These are phyloP conservation scores for Picea engelmannii DNA, from an alignment of 83 land plant species.

Conservation along the genomic window DNA sequence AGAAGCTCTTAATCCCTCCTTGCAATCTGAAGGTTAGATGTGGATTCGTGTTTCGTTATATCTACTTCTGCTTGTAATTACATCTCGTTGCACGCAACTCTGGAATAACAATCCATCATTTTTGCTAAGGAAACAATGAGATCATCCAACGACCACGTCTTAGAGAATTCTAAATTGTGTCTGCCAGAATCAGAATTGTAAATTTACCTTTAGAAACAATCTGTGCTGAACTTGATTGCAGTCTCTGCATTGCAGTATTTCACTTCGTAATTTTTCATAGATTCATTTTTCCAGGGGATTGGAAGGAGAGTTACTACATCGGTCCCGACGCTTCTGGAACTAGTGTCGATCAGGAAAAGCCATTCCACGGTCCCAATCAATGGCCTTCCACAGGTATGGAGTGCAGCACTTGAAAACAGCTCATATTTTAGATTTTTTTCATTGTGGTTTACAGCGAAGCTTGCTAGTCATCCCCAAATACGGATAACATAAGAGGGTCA, in stretches of 20 bases:
- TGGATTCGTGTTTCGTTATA: background rate
- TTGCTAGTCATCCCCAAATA: too few relatives aligned
- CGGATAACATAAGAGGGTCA: too few relatives aligned
- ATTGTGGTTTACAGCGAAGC: too few relatives aligned
- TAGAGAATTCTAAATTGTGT: background rate
- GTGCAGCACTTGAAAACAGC: too few relatives aligned
- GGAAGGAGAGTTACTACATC: conserved; percentile 64
- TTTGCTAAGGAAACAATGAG: background rate
- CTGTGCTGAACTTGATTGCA: background rate
- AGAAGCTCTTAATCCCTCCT: conserved; percentile 72
- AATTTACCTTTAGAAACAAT: background rate
- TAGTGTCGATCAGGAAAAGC: background rate
- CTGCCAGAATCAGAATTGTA: background rate
- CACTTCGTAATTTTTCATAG: background rate
- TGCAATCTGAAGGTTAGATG: conserved; percentile 50
- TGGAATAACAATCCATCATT: background rate
- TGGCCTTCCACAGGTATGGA: conserved; percentile 65
- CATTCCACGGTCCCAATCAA: conserved; percentile 32
- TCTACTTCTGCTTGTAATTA: background rate
- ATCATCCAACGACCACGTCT: background rate
- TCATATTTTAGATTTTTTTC: too few relatives aligned
- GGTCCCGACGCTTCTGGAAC: conserved; percentile 31
- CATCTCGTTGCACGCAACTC: background rate
- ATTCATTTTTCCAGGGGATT: conserved; percentile 39
- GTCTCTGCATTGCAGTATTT: background rate